Percentiles rank a stretch among this genome's conserved stretches.
These are phyloP conservation scores for Tremellales sp. DNA, from an alignment of 1,284 basidiomycete genomes.

Conservation along the genomic window DNA sequence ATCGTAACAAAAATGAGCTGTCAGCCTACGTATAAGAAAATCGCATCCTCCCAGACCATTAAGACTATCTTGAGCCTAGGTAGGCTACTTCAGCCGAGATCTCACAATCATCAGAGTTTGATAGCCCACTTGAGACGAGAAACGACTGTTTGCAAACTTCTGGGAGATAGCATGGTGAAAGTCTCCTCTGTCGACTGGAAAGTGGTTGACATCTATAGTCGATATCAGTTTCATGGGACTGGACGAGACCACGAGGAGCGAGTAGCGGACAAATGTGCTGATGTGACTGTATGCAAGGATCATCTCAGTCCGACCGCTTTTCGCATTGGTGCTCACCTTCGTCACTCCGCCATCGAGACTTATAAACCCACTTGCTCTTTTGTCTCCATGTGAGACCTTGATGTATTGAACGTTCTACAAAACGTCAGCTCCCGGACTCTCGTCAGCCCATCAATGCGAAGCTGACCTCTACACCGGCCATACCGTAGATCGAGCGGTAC, in stretches of 20 bases:
- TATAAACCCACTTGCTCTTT: slow-evolving; percentile 71
- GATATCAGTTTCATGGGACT: not conserved
- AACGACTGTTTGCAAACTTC: slow-evolving; percentile 53
- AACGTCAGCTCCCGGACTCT: slow-evolving; percentile 1
- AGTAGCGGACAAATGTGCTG: slow-evolving; percentile 68
- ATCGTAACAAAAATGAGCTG: not conserved
- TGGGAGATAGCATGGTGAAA: slow-evolving; percentile 66
- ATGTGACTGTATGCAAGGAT: slow-evolving; percentile 58
- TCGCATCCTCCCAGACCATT: not conserved
- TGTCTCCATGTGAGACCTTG: slow-evolving; percentile 52
- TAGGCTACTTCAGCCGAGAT: not conserved
- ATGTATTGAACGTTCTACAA: slow-evolving; percentile 60
- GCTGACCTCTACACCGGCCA: slow-evolving; percentile 29
- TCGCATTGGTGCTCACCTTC: slow-evolving; percentile 57
- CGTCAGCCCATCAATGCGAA: not conserved
- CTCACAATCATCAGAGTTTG: no score
- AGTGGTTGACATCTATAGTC: slow-evolving; percentile 70
- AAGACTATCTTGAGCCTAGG: not conserved
- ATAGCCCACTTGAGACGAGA: slow-evolving; percentile 17
- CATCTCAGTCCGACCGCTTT: not conserved
- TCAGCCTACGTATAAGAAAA: not conserved
- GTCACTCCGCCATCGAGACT: slow-evolving; percentile 68
- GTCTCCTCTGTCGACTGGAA: slow-evolving; percentile 64
- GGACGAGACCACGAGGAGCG: not conserved
- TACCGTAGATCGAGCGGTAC: slow-evolving; percentile 32